Conservation (phyloP, 257 asterid genomes). For the Scutellaria galericulata region DNA sequence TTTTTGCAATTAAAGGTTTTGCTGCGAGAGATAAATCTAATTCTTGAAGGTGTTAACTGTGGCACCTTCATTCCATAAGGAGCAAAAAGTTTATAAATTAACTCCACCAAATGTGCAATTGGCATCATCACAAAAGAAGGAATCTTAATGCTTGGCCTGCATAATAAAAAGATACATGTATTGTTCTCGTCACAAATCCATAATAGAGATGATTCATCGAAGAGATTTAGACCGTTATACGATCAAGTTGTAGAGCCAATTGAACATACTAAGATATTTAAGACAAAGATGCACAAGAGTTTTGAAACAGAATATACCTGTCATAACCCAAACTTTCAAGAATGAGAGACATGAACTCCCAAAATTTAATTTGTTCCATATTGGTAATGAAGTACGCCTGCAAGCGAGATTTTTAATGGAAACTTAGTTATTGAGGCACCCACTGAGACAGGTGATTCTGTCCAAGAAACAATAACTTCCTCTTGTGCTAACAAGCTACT, state of each 20-base stretch:
- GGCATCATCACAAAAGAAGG: conserved; percentile 90
- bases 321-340: conserved; percentile 84
- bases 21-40: too few species aligned
- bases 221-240: not conserved
- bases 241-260: not conserved
- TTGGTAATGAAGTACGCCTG: conserved; percentile 98
- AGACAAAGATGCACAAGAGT: not conserved
- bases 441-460: conserved; percentile 3
- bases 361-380: conserved; percentile 81
- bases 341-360: conserved; percentile 79
- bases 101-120: conserved; percentile 85
- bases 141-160: conserved; percentile 92
- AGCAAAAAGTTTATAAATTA: conserved; percentile 65
- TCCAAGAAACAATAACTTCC: not conserved
- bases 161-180: conserved; percentile 31
- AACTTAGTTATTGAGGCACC: conserved; percentile 29
- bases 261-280: not conserved
- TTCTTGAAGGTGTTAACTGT: too few species aligned
- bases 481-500: conserved; percentile 1
- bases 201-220: conserved; percentile 43
- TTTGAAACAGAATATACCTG: conserved; percentile 57
- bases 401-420: conserved; percentile 45
- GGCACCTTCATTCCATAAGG: conserved; percentile 79
- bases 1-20: too few species aligned
- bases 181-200: not conserved